Evolutionary conservation across 73 alveolate species (phyloP).

Genomic region (Urostyla sp.): DNA sequence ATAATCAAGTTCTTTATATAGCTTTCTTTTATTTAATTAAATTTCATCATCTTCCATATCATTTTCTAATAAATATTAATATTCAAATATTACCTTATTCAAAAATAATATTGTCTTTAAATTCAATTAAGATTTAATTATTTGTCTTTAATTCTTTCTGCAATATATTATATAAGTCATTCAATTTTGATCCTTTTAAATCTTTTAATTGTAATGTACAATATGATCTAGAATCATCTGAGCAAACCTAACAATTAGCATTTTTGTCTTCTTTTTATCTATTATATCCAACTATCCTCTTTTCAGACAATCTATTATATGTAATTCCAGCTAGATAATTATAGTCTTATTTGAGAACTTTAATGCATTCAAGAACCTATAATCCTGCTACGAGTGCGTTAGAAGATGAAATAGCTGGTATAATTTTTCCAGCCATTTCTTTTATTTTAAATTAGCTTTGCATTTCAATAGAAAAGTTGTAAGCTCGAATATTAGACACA

Average conservation of each 20-base stretch:
- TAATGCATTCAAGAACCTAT: slow-evolving; percentile 86
- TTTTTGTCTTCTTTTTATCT: slow-evolving; percentile 37
- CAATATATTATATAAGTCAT: slow-evolving; percentile 33
- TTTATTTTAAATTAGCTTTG: slow-evolving; percentile 80
- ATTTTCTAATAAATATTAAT: too few relatives aligned
- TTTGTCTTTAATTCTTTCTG: slow-evolving; percentile 14
- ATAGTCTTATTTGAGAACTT: slow-evolving; percentile 37
- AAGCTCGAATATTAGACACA: slow-evolving; percentile 89
- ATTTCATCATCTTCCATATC: too few relatives aligned
- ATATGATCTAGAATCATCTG: slow-evolving; percentile 11
- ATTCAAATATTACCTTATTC: slow-evolving; percentile 56
- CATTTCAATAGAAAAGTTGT: slow-evolving; percentile 71
- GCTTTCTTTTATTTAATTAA: too few relatives aligned
- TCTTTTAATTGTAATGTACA: slow-evolving; percentile 4
- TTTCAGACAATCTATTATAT: slow-evolving; percentile 21
- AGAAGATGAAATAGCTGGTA: slow-evolving; percentile 98
- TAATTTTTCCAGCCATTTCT: slow-evolving; percentile 97
- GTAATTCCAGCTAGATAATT: slow-evolving; percentile 46
- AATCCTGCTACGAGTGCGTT: slow-evolving; percentile 94
- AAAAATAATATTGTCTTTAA: slow-evolving; percentile 15
- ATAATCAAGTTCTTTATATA: too few relatives aligned
- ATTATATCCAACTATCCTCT: slow-evolving; percentile 5
- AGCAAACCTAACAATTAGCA: slow-evolving; percentile 62
- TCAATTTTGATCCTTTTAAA: slow-evolving; percentile 19
- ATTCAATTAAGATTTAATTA: slow-evolving; percentile 1